phyloP scores from a whole-genome alignment of 345 rosid species.

The Populus euphratica region DNA sequence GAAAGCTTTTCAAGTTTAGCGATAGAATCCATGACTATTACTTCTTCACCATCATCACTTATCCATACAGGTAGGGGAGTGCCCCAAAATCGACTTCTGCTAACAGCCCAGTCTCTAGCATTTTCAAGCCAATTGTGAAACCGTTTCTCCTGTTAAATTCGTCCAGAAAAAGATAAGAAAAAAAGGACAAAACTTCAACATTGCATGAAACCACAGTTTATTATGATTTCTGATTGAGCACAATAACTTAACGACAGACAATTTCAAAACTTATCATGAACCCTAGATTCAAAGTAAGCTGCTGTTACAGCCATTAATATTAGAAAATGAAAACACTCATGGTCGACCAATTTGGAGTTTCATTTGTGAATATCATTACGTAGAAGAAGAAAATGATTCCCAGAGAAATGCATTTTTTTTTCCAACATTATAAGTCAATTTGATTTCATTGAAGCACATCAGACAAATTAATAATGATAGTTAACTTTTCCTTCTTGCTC shows the following conservation, averaged over 20 bases:
- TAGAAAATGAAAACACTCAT: neutral
- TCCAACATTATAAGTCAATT: neutral
- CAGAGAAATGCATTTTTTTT: neutral
- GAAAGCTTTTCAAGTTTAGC: conserved; percentile 85
- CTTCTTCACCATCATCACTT: conserved; percentile 82
- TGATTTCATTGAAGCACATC: neutral
- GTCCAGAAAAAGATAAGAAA: neutral
- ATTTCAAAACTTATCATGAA: neutral
- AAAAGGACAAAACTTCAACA: neutral
- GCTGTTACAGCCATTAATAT: neutral
- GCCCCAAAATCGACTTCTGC: conserved; percentile 99
- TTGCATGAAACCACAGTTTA: neutral
- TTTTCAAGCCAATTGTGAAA: conserved; percentile 99
- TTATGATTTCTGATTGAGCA: neutral
- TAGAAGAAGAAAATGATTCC: neutral
- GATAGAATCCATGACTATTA: conserved; percentile 73
- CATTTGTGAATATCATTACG: neutral
- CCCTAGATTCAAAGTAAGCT: neutral
- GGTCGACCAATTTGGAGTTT: neutral
- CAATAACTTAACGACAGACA: neutral
- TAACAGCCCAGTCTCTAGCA: conserved; percentile 98
- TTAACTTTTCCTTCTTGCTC: neutral
- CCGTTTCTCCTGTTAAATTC: conserved; percentile 68
- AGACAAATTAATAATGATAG: neutral
- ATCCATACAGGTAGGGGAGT: conserved; percentile 96